Percentiles rank a stretch among this genome's conserved stretches.
phyloP scores from a whole-genome alignment of 208 protist species.

The Trypanosoma brucei region DNA sequence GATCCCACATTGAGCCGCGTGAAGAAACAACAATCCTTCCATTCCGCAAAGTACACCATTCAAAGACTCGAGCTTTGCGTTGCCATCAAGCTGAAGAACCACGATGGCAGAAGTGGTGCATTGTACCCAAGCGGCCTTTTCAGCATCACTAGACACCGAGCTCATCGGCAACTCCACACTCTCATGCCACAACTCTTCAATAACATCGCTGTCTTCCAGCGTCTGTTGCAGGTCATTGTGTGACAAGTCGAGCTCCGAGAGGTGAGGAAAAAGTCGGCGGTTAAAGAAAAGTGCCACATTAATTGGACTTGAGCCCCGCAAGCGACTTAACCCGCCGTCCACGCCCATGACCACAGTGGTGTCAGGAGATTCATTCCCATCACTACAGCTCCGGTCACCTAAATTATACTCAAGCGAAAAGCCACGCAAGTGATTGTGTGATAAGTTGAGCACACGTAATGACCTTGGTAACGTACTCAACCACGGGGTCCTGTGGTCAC shows the following conservation, averaged over 20 bases:
- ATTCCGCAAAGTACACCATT: constrained; percentile 49
- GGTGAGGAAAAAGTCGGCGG: constrained; percentile 30
- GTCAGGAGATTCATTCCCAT: background rate
- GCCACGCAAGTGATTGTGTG: constrained; percentile 61
- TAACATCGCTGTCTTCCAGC: constrained; percentile 46
- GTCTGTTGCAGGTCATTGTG: constrained; percentile 57
- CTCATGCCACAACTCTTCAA: constrained; percentile 38
- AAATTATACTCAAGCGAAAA: constrained; percentile 19
- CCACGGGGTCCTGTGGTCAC: constrained; percentile 45
- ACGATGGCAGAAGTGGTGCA: constrained; percentile 13
- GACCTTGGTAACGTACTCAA: constrained; percentile 55
- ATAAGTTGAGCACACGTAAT: constrained; percentile 56
- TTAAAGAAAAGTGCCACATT: constrained; percentile 56
- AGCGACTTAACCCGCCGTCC: background rate
- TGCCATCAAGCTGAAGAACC: constrained; percentile 40
- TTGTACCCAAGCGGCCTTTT: constrained; percentile 1
- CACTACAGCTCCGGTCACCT: background rate
- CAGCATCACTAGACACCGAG: background rate
- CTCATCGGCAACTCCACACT: constrained; percentile 3
- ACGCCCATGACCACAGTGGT: background rate
- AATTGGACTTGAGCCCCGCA: constrained; percentile 55
- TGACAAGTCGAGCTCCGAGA: constrained; percentile 40
- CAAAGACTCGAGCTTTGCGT: constrained; percentile 31
- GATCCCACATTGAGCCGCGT: constrained; percentile 7
- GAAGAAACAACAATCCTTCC: constrained; percentile 18